Evolutionary conservation across 768 basidiomycete species (phyloP).

Genomic region (Leucocoprinus leucothites): DNA sequence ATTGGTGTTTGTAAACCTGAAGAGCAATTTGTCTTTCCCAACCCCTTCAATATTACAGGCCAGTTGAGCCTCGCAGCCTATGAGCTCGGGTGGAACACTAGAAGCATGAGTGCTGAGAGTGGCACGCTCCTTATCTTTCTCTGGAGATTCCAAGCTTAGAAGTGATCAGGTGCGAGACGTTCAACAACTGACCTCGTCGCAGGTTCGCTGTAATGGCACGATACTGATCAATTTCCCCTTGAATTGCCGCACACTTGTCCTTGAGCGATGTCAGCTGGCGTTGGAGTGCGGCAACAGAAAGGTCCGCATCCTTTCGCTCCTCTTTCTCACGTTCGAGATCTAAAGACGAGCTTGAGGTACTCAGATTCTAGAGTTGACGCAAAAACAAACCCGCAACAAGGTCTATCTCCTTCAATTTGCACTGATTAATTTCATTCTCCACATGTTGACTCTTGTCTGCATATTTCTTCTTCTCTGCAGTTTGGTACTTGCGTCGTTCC

Average conservation of each 20-base stretch:
- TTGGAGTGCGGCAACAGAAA: constrained; percentile 55
- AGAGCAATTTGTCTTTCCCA: constrained; percentile 64
- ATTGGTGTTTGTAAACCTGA: constrained; percentile 71
- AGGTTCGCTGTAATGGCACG: constrained; percentile 59
- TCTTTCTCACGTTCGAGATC: constrained; percentile 69
- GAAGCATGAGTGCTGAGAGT: constrained; percentile 53
- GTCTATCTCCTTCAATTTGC: constrained; percentile 77
- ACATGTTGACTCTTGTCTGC: constrained; percentile 58
- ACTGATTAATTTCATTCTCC: constrained; percentile 69
- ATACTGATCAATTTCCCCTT: constrained; percentile 73
- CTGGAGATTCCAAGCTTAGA: constrained; percentile 28
- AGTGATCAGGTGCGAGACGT: not conserved
- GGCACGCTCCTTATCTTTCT: constrained; percentile 64
- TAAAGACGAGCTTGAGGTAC: constrained; percentile 19
- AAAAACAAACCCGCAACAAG: constrained; percentile 64
- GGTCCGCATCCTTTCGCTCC: constrained; percentile 68
- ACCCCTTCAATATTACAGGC: constrained; percentile 78
- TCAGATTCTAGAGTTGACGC: not conserved
- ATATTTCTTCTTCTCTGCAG: constrained; percentile 57
- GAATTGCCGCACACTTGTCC: constrained; percentile 56
- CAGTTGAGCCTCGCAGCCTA: constrained; percentile 52
- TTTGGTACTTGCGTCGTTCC: constrained; percentile 60
- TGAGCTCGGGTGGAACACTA: constrained; percentile 51
- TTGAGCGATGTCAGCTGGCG: constrained; percentile 63
- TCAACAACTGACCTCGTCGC: constrained; percentile 48